Base-by-base conservation (phyloP, 345 rosid genomes). In the Xanthoceras sorbifolium region DNA sequence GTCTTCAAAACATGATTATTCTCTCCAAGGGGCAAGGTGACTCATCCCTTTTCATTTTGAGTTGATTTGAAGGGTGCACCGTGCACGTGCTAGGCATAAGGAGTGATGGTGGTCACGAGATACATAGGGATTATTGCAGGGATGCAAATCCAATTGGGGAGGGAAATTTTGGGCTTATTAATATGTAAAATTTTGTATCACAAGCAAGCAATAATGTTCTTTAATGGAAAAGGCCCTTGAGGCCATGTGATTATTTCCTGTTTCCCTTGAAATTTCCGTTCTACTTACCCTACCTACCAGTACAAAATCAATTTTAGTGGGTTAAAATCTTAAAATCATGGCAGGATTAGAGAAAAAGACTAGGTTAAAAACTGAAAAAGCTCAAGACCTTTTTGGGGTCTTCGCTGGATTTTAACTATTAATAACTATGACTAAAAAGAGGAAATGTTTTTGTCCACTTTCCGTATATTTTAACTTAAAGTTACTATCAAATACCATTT, bases 71-170 rank as follows among this genome's bases (percentile, higher is more conserved):
- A 74, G 60, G 75, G 31, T 72, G 74, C 85, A 80, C 78, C 72
- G 31, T 72, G 74, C 85, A 80, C 78, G 70, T 78, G 82, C 74
- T 68, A 31, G 59, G 76, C 82, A 79, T 55, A 29, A 50, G 60
- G 31, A 40, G 64, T 77, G 79, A 60, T 77, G 79, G 52, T 62
- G 68, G 54, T 72, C 80, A 74, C 82, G 60, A 68, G 48, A 72
- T 31, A 63, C 54, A 50, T 59, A 42, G 85, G 76, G 87, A 77
- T 81, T 73, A 77, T 81, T 73, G 72, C 65, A 42, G 78, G 44
- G 67, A 67, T 69, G 68, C 23, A 1, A 10, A 36, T 28, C 32
- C 10, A 46, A 57, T 10, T 15, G 44, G 5, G 42, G 26, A 25
- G 73, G 18, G 40, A 15, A 15, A 23, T 29, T 26, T 25, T 17